Conservation (phyloP, 176 grass and related monocot genomes). For the Cenchrus fungigraminus region DNA sequence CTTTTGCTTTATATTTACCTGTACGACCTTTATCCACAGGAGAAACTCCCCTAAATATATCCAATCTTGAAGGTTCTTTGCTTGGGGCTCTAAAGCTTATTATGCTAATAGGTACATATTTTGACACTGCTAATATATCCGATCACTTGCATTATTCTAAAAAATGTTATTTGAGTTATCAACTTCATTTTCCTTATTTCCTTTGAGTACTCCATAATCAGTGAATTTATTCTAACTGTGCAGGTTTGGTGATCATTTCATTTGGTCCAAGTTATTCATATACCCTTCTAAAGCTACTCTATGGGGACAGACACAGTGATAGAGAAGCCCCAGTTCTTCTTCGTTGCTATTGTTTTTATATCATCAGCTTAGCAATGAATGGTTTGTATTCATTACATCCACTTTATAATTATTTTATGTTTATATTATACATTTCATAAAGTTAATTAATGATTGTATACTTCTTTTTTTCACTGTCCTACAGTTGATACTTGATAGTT, state of each 20-base stretch:
- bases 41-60: constrained; percentile 60
- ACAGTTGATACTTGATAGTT: background rate
- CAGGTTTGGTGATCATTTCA: constrained; percentile 85
- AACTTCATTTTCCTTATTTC: constrained; percentile 15
- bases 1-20: constrained; percentile 28
- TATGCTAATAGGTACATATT: constrained; percentile 78
- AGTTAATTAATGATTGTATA: background rate
- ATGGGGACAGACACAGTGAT: constrained; percentile 79
- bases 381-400: constrained; percentile 54
- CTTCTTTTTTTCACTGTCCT: background rate
- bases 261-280: constrained; percentile 99
- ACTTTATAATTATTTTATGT: constrained; percentile 23
- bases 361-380: constrained; percentile 91
- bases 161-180: constrained; percentile 3
- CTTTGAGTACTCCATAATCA: background rate
- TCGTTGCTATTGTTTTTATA: constrained; percentile 93
- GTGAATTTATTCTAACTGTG: constrained; percentile 36
- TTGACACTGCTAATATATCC: constrained; percentile 12
- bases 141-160: background rate
- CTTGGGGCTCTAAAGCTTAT: constrained; percentile 86
- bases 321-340: constrained; percentile 78
- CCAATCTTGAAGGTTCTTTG: constrained; percentile 73
- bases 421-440: constrained; percentile 4
- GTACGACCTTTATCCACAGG: constrained; percentile 52
- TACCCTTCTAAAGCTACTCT: constrained; percentile 80